Conservation (phyloP, 2,329 filamentous ascomycete species). For the Mycogone perniciosa region DNA sequence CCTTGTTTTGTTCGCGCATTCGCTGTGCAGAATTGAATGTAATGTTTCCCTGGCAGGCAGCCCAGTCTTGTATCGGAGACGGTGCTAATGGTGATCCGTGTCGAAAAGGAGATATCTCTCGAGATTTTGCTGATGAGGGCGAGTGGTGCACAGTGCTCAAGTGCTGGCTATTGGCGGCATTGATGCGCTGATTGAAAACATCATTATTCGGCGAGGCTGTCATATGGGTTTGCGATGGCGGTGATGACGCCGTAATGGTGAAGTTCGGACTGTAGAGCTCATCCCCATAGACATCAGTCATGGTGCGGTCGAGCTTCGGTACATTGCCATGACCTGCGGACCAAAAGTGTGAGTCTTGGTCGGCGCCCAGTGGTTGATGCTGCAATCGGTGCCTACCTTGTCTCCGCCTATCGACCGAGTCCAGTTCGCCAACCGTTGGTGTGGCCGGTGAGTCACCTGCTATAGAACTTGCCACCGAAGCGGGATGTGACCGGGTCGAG, state of each 20-base stretch:
- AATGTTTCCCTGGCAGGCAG: constrained; percentile 16
- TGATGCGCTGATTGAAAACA: constrained; percentile 68
- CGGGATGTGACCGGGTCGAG: constrained; percentile 41
- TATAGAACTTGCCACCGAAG: constrained; percentile 52
- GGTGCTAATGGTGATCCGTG: constrained; percentile 75
- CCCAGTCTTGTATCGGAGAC: constrained; percentile 38
- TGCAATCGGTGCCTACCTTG: constrained; percentile 41
- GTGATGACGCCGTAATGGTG: constrained; percentile 50
- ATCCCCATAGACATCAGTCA: constrained; percentile 79
- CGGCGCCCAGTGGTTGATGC: neutral
- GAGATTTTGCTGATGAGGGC: constrained; percentile 40
- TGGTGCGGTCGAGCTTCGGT: constrained; percentile 77
- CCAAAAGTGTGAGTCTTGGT: constrained; percentile 37
- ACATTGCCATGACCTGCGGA: constrained; percentile 43
- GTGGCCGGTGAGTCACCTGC: constrained; percentile 55
- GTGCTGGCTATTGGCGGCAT: constrained; percentile 71
- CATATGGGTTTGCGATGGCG: constrained; percentile 40
- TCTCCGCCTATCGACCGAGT: constrained; percentile 43
- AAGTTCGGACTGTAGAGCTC: constrained; percentile 74
- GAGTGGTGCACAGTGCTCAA: constrained; percentile 50
- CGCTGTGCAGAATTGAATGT: constrained; percentile 50
- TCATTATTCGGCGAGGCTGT: constrained; percentile 46
- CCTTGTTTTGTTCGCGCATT: constrained; percentile 55
- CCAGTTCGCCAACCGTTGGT: constrained; percentile 45
- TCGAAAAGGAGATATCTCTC: constrained; percentile 26